A percentile compares a stretch with the other conserved stretches of the same genome.
These are phyloP conservation scores for Lactarius trivialis DNA, from an alignment of 768 basidiomycete genomes.

Conservation along the genomic window DNA sequence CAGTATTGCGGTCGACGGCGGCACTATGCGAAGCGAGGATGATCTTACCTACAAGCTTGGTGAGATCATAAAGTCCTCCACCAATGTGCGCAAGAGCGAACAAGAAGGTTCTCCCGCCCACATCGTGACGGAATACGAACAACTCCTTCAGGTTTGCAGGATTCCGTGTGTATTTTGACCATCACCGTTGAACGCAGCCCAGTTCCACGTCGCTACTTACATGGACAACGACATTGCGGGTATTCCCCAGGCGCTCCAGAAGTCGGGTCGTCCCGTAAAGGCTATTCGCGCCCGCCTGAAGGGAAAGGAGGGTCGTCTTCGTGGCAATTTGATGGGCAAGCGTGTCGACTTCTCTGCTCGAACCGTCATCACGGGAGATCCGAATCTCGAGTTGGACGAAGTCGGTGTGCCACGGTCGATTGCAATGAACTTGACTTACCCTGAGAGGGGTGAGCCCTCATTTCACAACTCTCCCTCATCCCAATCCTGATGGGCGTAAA, in stretches of 20 bases:
- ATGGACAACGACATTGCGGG: slow-evolving; percentile 99
- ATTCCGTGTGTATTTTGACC: neutral
- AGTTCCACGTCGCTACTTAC: slow-evolving; percentile 99
- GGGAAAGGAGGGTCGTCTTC: slow-evolving; percentile 96
- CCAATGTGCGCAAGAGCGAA: slow-evolving; percentile 85
- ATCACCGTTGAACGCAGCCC: neutral
- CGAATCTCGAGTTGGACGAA: slow-evolving; percentile 91
- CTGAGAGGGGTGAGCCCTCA: slow-evolving; percentile 72
- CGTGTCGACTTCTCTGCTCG: slow-evolving; percentile 99
- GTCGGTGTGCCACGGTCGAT: slow-evolving; percentile 95
- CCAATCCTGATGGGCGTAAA: slow-evolving; percentile 12
- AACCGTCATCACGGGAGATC: slow-evolving; percentile 98
- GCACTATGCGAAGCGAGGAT: slow-evolving; percentile 94
- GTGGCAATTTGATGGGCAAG: slow-evolving; percentile 99
- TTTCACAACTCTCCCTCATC: neutral
- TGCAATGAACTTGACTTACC: slow-evolving; percentile 96
- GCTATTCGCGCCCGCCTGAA: slow-evolving; percentile 97
- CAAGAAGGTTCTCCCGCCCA: slow-evolving; percentile 96
- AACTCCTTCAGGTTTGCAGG: slow-evolving; percentile 78
- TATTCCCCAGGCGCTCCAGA: slow-evolving; percentile 94
- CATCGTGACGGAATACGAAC: slow-evolving; percentile 93
- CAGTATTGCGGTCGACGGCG: slow-evolving; percentile 95
- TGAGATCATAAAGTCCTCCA: slow-evolving; percentile 93
- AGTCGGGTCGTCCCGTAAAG: slow-evolving; percentile 95
- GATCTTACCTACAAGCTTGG: slow-evolving; percentile 98